These are phyloP conservation scores for Dryadomyces quercus-mongolicae DNA, from an alignment of 2,329 filamentous ascomycete genomes.

Conservation along the genomic window DNA sequence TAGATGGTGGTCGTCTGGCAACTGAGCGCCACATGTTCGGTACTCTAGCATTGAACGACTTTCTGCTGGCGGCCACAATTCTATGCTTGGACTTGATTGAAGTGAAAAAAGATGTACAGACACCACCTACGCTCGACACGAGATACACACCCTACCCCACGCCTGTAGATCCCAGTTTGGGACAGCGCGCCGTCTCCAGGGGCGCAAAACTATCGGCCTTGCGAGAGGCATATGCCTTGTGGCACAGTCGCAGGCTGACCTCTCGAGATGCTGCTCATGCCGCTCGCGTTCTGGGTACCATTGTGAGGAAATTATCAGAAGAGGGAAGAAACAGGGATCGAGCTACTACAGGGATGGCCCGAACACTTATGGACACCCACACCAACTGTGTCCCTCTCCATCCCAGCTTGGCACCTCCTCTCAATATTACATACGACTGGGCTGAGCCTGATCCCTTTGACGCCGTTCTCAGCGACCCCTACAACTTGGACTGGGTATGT, in stretches of 20 bases:
- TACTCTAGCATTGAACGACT: conserved; percentile 46
- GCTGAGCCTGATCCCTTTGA: conserved; percentile 9
- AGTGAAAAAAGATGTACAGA: conserved; percentile 8
- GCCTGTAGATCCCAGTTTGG: not conserved
- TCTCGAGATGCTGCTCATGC: conserved; percentile 33
- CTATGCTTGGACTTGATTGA: conserved; percentile 38
- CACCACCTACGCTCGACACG: not conserved
- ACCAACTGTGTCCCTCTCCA: not conserved
- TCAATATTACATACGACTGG: conserved; percentile 9
- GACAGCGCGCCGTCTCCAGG: conserved; percentile 5
- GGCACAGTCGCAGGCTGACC: conserved; percentile 26
- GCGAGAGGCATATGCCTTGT: conserved; percentile 29
- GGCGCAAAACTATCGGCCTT: conserved; percentile 26
- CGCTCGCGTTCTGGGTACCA: conserved; percentile 29
- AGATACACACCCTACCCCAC: not conserved
- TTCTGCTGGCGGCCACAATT: conserved; percentile 48
- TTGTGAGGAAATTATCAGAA: conserved; percentile 27
- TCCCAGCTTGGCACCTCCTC: not conserved
- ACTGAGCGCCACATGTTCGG: conserved; percentile 42
- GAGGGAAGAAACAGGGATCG: not conserved
- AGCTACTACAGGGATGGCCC: not conserved
- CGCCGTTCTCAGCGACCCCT: conserved; percentile 8
- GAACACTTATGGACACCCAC: too few relatives aligned
- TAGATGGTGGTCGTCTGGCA: conserved; percentile 34
- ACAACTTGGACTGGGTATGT: conserved; percentile 12